Percentiles rank a stretch among this genome's conserved stretches.
These are phyloP conservation scores for Salix suchowensis DNA, from an alignment of 345 rosid genomes.

Conservation along the genomic window DNA sequence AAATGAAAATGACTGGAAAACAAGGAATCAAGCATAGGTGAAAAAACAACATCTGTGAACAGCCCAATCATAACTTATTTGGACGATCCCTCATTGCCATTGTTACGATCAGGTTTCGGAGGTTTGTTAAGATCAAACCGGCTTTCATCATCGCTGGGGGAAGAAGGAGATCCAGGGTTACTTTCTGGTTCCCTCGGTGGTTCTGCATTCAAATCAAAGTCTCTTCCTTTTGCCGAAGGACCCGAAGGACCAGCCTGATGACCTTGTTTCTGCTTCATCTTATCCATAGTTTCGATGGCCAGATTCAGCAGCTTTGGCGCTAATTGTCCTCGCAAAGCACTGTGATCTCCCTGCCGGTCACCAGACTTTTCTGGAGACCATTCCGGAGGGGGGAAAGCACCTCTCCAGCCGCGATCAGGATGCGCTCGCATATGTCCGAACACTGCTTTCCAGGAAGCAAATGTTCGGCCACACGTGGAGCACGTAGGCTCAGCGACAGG, in stretches of 20 bases:
- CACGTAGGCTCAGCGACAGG: neutral
- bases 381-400: slow-evolving; percentile 4
- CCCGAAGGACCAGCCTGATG: neutral
- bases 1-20: no score
- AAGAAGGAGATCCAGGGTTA: no score
- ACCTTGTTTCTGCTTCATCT: neutral
- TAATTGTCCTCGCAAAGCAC: neutral
- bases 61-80: no score
- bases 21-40: no score
- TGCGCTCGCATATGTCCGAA: slow-evolving; percentile 1
- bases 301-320: neutral
- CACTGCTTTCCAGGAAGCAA: neutral
- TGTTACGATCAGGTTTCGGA: no score
- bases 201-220: neutral
- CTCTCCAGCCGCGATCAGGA: slow-evolving; percentile 1
- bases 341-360: no score
- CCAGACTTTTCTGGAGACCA: neutral
- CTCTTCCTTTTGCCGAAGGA: neutral
- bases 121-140: no score
- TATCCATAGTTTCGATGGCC: neutral
- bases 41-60: no score
- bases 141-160: no score
- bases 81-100: no score
- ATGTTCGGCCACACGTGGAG: neutral
- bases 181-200: no score